Percentiles rank a stretch among this genome's conserved stretches.
These are phyloP conservation scores for Aquilaria agallochum DNA, from an alignment of 441 rosid genomes.

Conservation along the genomic window DNA sequence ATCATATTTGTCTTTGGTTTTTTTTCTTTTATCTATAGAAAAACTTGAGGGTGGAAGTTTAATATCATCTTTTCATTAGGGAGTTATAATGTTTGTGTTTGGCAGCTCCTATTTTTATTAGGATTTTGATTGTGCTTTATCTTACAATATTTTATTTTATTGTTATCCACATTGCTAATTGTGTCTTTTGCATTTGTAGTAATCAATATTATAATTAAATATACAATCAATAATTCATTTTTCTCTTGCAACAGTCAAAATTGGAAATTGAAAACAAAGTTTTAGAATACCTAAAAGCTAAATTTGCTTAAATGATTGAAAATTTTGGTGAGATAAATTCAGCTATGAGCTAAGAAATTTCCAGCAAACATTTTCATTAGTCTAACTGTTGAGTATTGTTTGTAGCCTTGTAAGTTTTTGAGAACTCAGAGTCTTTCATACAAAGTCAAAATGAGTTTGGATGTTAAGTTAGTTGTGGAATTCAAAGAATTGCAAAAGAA, in stretches of 20 bases:
- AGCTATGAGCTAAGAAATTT: constrained; percentile 27
- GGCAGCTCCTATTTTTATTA: no score
- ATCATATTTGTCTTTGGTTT: constrained; percentile 11
- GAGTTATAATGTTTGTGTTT: no score
- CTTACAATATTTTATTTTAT: no score
- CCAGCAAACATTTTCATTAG: constrained; percentile 6
- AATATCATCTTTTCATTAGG: no score
- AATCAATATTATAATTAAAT: not conserved
- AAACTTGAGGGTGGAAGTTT: no score
- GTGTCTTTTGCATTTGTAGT: no score
- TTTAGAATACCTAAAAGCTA: constrained; percentile 53
- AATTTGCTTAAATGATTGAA: constrained; percentile 61
- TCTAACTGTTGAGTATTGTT: constrained; percentile 3
- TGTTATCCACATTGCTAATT: no score
- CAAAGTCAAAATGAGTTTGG: constrained; percentile 55
- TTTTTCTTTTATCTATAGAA: not conserved
- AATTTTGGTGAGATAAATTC: constrained; percentile 49
- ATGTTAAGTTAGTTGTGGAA: constrained; percentile 55
- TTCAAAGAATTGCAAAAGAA: constrained; percentile 53
- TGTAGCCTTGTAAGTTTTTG: not conserved
- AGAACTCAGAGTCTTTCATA: constrained; percentile 4
- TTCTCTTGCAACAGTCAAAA: constrained; percentile 41
- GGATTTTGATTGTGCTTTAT: no score
- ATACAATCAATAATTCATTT: no score
- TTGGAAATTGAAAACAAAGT: constrained; percentile 63